A percentile compares a stretch with the other conserved stretches of the same genome.
Evolutionary conservation across 768 basidiomycete genomes (phyloP).

Genomic region (Glaciozyma martinii): DNA sequence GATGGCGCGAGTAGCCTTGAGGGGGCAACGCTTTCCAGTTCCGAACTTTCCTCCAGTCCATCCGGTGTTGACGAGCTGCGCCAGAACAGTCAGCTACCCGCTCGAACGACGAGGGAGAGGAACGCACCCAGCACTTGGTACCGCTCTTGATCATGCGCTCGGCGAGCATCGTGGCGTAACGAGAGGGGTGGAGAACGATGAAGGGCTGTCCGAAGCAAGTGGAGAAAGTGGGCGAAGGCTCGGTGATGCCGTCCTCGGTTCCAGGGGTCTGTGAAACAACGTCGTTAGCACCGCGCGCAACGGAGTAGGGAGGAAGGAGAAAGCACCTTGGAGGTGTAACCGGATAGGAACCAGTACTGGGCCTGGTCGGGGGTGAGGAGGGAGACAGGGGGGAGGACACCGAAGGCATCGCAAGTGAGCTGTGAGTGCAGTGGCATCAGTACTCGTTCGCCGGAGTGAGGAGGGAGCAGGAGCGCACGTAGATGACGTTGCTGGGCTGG

Average conservation of each 20-base stretch:
- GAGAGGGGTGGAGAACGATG: constrained; percentile 74
- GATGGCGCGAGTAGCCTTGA: constrained; percentile 90
- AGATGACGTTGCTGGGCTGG: constrained; percentile 90
- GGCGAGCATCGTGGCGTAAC: constrained; percentile 95
- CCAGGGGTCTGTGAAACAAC: constrained; percentile 18
- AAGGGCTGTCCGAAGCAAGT: constrained; percentile 99
- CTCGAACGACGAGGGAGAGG: background rate
- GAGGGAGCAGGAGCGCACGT: background rate
- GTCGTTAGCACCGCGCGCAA: constrained; percentile 42
- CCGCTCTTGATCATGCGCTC: constrained; percentile 81
- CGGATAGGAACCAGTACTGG: constrained; percentile 50
- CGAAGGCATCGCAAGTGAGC: constrained; percentile 78
- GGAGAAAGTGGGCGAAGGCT: constrained; percentile 98
- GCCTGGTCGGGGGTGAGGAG: constrained; percentile 89
- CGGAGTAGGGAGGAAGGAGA: constrained; percentile 50
- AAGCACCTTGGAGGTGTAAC: constrained; percentile 52
- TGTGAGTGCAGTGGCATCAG: too few relatives aligned
- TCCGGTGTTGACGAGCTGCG: constrained; percentile 35
- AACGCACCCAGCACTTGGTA: constrained; percentile 82
- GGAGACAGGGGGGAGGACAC: constrained; percentile 92
- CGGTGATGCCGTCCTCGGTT: constrained; percentile 93
- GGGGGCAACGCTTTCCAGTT: constrained; percentile 84
- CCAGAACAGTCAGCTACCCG: background rate
- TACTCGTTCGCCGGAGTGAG: background rate
- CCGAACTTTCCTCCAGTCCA: constrained; percentile 95